Evolutionary conservation across 1,284 basidiomycete species (phyloP).

Genomic region (Crepidotus sp.): DNA sequence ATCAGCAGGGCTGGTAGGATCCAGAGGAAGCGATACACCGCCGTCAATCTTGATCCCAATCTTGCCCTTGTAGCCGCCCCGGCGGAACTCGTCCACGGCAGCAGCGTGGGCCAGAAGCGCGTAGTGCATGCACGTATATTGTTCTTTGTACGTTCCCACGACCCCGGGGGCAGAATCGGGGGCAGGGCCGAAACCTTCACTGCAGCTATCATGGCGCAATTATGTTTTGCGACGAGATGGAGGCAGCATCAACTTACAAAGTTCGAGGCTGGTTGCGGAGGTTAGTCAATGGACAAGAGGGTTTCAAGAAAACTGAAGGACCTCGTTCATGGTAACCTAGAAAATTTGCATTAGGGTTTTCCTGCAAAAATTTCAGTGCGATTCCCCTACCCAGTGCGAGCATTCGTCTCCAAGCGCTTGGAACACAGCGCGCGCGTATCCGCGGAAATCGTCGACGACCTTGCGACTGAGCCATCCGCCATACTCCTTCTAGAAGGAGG

Average conservation of each 20-base stretch:
- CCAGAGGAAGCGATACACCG: slow-evolving; percentile 13
- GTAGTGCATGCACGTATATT: slow-evolving; percentile 17
- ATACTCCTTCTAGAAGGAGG: slow-evolving; percentile 8
- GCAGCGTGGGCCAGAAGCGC: slow-evolving; percentile 17
- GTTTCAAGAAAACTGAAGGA: neutral
- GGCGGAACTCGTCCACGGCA: slow-evolving; percentile 17
- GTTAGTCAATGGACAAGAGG: neutral
- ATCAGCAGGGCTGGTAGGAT: slow-evolving; percentile 13
- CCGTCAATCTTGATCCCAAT: slow-evolving; percentile 19
- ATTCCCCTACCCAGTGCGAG: slow-evolving; percentile 14
- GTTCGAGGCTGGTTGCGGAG: slow-evolving; percentile 12
- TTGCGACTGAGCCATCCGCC: slow-evolving; percentile 18
- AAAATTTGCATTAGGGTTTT: too few relatives aligned
- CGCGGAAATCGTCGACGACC: slow-evolving; percentile 16
- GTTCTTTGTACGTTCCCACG: slow-evolving; percentile 8
- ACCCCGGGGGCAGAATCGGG: slow-evolving; percentile 15
- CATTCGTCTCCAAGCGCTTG: slow-evolving; percentile 15
- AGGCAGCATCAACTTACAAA: slow-evolving; percentile 6
- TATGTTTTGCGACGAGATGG: neutral
- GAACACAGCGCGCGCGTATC: slow-evolving; percentile 16
- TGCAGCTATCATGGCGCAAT: slow-evolving; percentile 8
- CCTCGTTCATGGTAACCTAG: slow-evolving; percentile 19
- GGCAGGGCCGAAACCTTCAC: slow-evolving; percentile 15
- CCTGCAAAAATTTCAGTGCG: neutral
- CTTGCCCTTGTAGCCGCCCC: slow-evolving; percentile 15